These are phyloP conservation scores for Byssochlamys sp. DNA, from an alignment of 2,329 filamentous ascomycete genomes.

Conservation along the genomic window DNA sequence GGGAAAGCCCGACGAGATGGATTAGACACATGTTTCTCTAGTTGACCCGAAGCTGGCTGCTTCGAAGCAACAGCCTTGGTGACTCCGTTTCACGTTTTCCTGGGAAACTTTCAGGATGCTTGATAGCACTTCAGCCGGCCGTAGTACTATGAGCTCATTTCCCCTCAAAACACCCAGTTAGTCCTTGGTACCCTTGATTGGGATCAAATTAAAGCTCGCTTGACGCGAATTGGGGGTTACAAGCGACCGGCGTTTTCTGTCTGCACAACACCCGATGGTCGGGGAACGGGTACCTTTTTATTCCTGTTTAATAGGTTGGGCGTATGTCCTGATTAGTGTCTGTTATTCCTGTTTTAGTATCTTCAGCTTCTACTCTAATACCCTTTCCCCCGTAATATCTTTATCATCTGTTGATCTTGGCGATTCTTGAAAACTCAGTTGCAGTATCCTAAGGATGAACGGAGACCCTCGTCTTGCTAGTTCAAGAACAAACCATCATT, in stretches of 20 bases:
- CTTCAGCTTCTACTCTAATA: background rate
- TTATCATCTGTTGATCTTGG: background rate
- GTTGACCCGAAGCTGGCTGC: background rate
- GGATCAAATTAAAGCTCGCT: background rate
- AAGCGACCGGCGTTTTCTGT: background rate
- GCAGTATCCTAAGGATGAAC: background rate
- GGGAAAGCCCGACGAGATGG: background rate
- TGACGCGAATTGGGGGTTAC: background rate
- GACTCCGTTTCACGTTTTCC: background rate
- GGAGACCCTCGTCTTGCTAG: too few species aligned
- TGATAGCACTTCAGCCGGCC: background rate
- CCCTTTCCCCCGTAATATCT: background rate
- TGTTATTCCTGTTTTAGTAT: background rate
- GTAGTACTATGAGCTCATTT: background rate
- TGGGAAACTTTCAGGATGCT: background rate
- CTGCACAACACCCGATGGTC: background rate
- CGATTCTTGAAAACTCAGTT: background rate
- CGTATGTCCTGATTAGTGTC: background rate
- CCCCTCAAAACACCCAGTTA: background rate
- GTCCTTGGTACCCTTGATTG: background rate
- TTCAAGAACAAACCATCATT: too few species aligned
- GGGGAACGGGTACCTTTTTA: background rate
- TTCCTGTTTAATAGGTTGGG: background rate
- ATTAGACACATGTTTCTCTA: background rate
- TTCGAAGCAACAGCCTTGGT: background rate